Evolutionary conservation across 768 basidiomycete species (phyloP).

Genomic region (Amanita phalloides): DNA sequence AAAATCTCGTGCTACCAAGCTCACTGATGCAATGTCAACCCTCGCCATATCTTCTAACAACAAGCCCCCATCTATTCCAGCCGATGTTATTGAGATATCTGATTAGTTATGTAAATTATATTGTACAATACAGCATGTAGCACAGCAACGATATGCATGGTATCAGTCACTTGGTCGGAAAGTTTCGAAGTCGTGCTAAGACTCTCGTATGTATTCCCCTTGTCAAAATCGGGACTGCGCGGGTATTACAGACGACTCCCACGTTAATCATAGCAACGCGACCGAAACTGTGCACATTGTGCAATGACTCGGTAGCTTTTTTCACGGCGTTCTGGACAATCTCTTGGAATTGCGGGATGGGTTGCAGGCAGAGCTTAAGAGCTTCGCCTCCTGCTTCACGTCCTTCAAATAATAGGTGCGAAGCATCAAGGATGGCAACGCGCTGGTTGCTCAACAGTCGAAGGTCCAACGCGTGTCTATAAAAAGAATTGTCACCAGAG

Average conservation of each 20-base stretch:
- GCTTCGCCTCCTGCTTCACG: constrained; percentile 14
- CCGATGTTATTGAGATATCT: constrained; percentile 13
- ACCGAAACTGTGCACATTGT: constrained; percentile 12
- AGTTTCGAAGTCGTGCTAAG: constrained; percentile 15
- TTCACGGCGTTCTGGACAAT: constrained; percentile 42
- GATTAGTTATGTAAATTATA: constrained; percentile 8
- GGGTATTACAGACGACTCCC: constrained; percentile 50
- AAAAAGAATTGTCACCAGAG: constrained; percentile 2
- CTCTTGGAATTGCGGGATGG: constrained; percentile 48
- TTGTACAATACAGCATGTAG: neutral
- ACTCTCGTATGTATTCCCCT: constrained; percentile 42
- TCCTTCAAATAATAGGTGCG: constrained; percentile 41
- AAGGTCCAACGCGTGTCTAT: constrained; percentile 71
- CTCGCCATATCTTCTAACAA: constrained; percentile 7
- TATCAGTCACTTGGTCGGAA: neutral
- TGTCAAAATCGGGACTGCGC: constrained; percentile 33
- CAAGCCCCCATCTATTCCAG: neutral
- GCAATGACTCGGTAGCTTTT: constrained; percentile 13
- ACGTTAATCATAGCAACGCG: constrained; percentile 48
- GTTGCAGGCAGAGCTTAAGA: constrained; percentile 27
- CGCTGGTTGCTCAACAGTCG: constrained; percentile 59
- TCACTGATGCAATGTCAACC: constrained; percentile 12
- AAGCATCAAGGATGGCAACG: constrained; percentile 66
- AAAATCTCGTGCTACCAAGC: constrained; percentile 1
- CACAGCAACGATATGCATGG: neutral